A percentile compares a stretch with the other conserved stretches of the same genome.
phyloP scores from a whole-genome alignment of 208 protist genomes.

The Trypanosoma rangeli region DNA sequence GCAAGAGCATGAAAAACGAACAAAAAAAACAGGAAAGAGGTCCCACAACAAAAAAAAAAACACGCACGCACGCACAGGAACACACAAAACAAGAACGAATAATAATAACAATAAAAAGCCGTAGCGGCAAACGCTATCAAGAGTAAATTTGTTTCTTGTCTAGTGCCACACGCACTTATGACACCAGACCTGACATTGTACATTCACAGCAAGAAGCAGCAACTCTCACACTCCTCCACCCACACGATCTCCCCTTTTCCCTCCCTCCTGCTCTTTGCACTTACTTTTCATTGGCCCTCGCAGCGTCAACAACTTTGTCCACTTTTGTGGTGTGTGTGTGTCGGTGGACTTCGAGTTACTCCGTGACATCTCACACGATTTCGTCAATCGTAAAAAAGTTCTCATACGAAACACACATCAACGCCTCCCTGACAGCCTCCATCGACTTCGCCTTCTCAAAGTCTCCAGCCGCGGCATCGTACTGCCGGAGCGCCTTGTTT shows the following conservation, averaged over 20 bases:
- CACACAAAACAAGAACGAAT: neutral
- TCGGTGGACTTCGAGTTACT: neutral
- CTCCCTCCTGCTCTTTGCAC: neutral
- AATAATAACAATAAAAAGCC: neutral
- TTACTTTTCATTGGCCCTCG: neutral
- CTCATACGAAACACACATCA: constrained; percentile 19
- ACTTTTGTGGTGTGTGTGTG: neutral
- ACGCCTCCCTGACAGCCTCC: constrained; percentile 8
- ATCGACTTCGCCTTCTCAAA: constrained; percentile 70
- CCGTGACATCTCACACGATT: neutral
- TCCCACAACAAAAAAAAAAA: neutral
- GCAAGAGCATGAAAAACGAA: neutral
- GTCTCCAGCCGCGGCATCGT: constrained; percentile 81
- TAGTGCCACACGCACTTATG: neutral
- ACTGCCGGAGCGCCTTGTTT: constrained; percentile 67
- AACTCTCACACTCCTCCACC: neutral
- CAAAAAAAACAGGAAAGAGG: neutral
- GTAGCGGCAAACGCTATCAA: too few relatives aligned
- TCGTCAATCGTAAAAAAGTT: constrained; percentile 28
- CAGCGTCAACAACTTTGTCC: neutral
- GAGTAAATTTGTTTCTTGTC: neutral
- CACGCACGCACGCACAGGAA: neutral
- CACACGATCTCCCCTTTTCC: too few relatives aligned
- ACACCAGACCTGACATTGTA: neutral
- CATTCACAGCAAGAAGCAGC: neutral